Base-by-base conservation (phyloP, 2,329 filamentous ascomycete genomes). In the Botrytis cinerea region DNA sequence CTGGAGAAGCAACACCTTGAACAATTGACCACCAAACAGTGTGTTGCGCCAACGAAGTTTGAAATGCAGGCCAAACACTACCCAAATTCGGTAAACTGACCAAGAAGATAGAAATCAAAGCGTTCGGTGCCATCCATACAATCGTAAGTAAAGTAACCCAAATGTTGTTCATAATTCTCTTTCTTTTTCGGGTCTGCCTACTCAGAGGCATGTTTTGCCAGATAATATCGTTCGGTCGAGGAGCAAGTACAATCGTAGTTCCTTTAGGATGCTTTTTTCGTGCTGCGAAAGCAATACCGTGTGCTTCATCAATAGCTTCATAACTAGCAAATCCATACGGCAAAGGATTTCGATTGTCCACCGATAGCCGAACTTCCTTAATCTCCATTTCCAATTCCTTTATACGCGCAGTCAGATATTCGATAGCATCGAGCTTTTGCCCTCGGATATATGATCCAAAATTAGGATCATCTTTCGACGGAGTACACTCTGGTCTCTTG, bases 261-360 rank as follows among this genome's bases (percentile, higher is more conserved):
- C 93, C 93, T 59, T 93, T 87, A 0, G 93, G 93, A 78, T 92
- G 92, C 84, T 96, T 96, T 67, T 90, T 93, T 74, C 92, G 92
- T 35, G 92, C 89, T 16, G 91, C 88, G 82, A 92, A 97, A 18
- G 95, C 96, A 75, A 97, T 94, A 32, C 89, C 89, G 80, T 99
- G 96, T 0, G 96, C 94, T 78, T 97, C 93, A 73, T 91, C 87
- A 72, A 99, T 97, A 60, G 91, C 91, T 60, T 95, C 90, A 83
- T 96, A 99, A 78, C 94, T 98, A 14, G 95, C 95, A 81, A 99
- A 99, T 0, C 96, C 96, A 80, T 95, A 99, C 0, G 93, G 87
- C 87, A 97, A 92, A 25, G 95, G 92, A 80, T 95, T 93, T 68
- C 95, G 90, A 81, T 91, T 94, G 82, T 98, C 95, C 12, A 99